Percentiles rank a stretch among this genome's conserved stretches.
Conservation (phyloP, 2,329 filamentous ascomycete species). For the Atkinsonella hypoxylon region DNA sequence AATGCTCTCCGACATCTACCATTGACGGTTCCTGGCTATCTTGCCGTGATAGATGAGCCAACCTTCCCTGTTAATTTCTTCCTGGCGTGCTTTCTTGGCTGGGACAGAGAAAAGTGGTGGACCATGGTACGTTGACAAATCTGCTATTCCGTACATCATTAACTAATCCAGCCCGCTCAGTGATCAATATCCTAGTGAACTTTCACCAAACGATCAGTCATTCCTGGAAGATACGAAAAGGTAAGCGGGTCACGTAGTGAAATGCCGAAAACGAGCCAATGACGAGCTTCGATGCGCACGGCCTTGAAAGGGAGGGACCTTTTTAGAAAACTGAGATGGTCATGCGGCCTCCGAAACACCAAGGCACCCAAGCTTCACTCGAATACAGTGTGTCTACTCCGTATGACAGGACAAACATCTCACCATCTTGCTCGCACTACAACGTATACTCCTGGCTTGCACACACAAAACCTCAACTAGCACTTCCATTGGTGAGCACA, state of each 20-base stretch:
- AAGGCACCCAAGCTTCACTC: neutral
- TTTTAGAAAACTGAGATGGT: neutral
- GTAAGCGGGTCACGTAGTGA: neutral
- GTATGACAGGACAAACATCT: neutral
- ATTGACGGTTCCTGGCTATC: neutral
- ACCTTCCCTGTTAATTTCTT: neutral
- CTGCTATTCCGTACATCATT: too few relatives aligned
- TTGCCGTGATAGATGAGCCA: neutral
- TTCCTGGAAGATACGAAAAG: neutral
- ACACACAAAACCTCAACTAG: neutral
- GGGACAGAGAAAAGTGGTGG: constrained; percentile 1
- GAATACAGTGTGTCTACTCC: neutral
- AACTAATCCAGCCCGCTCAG: too few relatives aligned
- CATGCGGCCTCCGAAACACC: neutral
- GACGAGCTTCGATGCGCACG: neutral
- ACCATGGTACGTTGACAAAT: too few relatives aligned
- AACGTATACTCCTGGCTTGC: neutral
- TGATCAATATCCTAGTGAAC: neutral
- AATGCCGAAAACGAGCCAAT: neutral
- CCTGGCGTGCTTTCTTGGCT: neutral
- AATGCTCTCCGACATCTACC: neutral
- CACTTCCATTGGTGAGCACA: neutral
- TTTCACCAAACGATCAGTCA: neutral
- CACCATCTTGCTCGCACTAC: neutral
- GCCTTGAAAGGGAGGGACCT: neutral